Evolutionary conservation across 1,284 basidiomycete genomes (phyloP).

Genomic region (Irpex sp.): DNA sequence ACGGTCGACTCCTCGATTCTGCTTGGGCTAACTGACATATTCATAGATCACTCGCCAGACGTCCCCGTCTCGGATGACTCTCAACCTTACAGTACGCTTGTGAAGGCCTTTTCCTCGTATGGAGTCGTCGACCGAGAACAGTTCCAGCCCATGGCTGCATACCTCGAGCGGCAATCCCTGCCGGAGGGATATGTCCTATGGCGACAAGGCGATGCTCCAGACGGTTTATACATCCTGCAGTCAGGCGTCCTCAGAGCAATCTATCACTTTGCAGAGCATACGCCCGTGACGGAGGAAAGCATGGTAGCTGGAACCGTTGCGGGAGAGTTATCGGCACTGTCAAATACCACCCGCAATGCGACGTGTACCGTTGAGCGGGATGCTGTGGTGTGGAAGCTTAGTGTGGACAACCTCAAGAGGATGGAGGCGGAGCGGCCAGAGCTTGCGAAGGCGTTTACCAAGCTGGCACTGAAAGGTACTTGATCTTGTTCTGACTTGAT

Average conservation of each 20-base stretch:
- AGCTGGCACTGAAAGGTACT: constrained; percentile 78
- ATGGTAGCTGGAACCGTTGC: constrained; percentile 93
- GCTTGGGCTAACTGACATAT: too few relatives aligned
- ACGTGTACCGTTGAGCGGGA: constrained; percentile 80
- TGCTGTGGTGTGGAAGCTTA: constrained; percentile 79
- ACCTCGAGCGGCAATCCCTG: constrained; percentile 65
- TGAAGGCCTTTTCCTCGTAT: constrained; percentile 76
- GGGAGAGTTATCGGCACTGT: constrained; percentile 83
- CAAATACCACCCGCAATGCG: constrained; percentile 78
- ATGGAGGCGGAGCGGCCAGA: constrained; percentile 68
- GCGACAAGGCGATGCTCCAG: constrained; percentile 69
- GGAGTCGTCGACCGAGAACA: constrained; percentile 44
- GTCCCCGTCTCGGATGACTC: constrained; percentile 16
- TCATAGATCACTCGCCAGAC: constrained; percentile 23
- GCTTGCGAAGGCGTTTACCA: constrained; percentile 64
- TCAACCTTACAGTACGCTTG: constrained; percentile 65
- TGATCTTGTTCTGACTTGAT: constrained; percentile 9
- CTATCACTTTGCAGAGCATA: constrained; percentile 73
- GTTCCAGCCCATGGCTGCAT: constrained; percentile 61
- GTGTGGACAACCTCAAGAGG: constrained; percentile 46
- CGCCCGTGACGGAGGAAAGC: constrained; percentile 70
- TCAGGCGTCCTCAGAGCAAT: constrained; percentile 79
- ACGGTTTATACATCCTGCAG: constrained; percentile 86
- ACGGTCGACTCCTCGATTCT: neutral
- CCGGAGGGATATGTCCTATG: constrained; percentile 69